Evolutionary conservation across 148 eudicot species (phyloP).

Genomic region (Spergularia marina): DNA sequence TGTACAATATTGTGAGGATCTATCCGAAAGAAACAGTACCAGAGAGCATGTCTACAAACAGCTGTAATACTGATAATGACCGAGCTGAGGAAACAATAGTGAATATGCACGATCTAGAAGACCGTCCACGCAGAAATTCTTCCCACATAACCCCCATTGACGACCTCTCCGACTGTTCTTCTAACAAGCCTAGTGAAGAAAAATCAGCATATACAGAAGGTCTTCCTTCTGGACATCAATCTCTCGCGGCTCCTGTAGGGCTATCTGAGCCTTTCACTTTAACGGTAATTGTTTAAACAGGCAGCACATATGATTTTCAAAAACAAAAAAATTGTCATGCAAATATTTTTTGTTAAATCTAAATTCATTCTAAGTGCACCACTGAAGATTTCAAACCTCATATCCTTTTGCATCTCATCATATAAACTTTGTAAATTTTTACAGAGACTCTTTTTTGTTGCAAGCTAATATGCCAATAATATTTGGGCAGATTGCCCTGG

Average conservation of each 20-base stretch:
- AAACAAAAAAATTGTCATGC: no score
- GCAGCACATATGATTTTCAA: no score
- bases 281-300: background rate
- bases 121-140: background rate
- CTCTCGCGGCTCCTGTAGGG: background rate
- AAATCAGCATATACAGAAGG: background rate
- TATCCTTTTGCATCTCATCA: no score
- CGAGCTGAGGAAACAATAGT: conserved; percentile 4
- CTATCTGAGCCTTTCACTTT: background rate
- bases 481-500: conserved; percentile 24
- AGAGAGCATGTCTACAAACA: background rate
- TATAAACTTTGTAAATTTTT: background rate
- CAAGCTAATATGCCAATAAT: background rate
- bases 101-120: conserved; percentile 9
- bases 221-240: conserved; percentile 2
- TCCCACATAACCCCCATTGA: background rate
- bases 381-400: background rate
- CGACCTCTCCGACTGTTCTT: background rate
- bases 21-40: conserved; percentile 24
- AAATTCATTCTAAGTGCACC: no score
- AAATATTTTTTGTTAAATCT: no score
- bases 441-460: background rate
- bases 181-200: background rate
- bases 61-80: background rate
- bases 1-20: conserved; percentile 76